phyloP scores from a whole-genome alignment of 768 basidiomycete species.

The Mycena vitilis region DNA sequence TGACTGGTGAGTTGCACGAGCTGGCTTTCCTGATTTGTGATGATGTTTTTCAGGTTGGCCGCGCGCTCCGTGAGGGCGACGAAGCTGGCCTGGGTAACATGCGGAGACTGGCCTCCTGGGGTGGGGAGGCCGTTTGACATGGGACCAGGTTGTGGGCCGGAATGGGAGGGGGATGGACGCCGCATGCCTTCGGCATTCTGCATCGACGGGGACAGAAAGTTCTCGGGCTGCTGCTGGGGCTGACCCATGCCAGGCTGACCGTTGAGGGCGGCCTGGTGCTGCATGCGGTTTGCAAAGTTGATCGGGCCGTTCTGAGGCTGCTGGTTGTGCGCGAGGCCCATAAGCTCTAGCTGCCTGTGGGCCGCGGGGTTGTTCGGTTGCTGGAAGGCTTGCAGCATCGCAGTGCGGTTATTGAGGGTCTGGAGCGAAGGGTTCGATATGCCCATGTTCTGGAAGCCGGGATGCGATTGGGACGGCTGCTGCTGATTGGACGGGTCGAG shows the following conservation, averaged over 20 bases:
- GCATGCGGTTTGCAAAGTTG: constrained; percentile 49
- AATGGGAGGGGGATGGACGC: constrained; percentile 62
- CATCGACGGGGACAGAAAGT: constrained; percentile 62
- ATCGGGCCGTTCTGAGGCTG: constrained; percentile 55
- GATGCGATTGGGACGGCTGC: constrained; percentile 51
- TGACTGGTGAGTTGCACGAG: constrained; percentile 38
- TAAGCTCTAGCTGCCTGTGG: constrained; percentile 60
- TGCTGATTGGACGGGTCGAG: constrained; percentile 49
- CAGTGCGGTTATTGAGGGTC: constrained; percentile 48
- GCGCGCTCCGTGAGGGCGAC: constrained; percentile 38
- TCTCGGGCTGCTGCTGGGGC: constrained; percentile 53
- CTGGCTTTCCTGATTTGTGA: constrained; percentile 35
- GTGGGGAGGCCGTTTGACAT: constrained; percentile 3
- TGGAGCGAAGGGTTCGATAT: constrained; percentile 47
- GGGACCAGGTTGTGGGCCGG: constrained; percentile 14
- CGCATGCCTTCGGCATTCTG: constrained; percentile 56
- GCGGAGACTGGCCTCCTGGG: constrained; percentile 37
- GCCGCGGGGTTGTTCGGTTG: constrained; percentile 41
- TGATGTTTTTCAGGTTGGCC: constrained; percentile 38
- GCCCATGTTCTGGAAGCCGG: constrained; percentile 53
- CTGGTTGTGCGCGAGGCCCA: constrained; percentile 59
- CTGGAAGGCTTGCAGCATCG: constrained; percentile 53
- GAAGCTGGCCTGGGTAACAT: constrained; percentile 29
- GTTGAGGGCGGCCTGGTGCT: constrained; percentile 40
- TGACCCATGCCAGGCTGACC: constrained; percentile 53